phyloP scores from a whole-genome alignment of 2,329 filamentous ascomycete species.

The Rasamsonia emersonii region DNA sequence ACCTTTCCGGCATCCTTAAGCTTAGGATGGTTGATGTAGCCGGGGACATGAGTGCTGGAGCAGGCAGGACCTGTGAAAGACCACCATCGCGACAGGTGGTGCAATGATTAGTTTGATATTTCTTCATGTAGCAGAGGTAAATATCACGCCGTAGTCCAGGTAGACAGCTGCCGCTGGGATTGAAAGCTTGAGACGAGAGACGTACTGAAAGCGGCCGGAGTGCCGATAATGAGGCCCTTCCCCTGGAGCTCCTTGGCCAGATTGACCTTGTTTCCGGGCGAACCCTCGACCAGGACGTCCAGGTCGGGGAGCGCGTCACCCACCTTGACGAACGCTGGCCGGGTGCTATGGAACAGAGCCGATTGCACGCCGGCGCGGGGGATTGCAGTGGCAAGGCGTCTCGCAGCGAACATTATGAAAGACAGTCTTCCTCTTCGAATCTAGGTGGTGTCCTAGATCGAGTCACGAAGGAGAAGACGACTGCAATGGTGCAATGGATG shows the following conservation, averaged over 20 bases:
- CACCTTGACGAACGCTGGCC: slow-evolving; percentile 52
- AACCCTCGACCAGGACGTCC: slow-evolving; percentile 70
- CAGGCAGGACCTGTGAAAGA: slow-evolving; percentile 47
- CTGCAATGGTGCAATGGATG: too few relatives aligned
- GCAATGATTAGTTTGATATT: not conserved
- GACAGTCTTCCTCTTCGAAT: too few relatives aligned
- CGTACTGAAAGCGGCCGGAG: slow-evolving; percentile 68
- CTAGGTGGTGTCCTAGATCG: too few relatives aligned
- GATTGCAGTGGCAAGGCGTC: slow-evolving; percentile 24
- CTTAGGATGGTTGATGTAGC: slow-evolving; percentile 72
- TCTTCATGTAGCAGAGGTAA: not conserved
- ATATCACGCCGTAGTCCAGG: not conserved
- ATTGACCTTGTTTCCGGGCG: slow-evolving; percentile 88
- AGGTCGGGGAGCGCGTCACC: slow-evolving; percentile 73
- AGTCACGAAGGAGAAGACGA: too few relatives aligned
- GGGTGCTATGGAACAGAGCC: slow-evolving; percentile 31
- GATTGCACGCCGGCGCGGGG: slow-evolving; percentile 22
- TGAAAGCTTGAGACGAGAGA: slow-evolving; percentile 7
- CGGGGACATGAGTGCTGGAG: slow-evolving; percentile 67
- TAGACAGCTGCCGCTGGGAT: not conserved
- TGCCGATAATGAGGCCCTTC: slow-evolving; percentile 75
- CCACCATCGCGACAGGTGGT: not conserved
- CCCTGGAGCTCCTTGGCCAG: slow-evolving; percentile 67
- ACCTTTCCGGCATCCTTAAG: slow-evolving; percentile 74
- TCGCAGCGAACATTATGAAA: slow-evolving; percentile 30